Evolutionary conservation across 352 stramenopile genomes (phyloP).

Genomic region (Discostella stelligera): DNA sequence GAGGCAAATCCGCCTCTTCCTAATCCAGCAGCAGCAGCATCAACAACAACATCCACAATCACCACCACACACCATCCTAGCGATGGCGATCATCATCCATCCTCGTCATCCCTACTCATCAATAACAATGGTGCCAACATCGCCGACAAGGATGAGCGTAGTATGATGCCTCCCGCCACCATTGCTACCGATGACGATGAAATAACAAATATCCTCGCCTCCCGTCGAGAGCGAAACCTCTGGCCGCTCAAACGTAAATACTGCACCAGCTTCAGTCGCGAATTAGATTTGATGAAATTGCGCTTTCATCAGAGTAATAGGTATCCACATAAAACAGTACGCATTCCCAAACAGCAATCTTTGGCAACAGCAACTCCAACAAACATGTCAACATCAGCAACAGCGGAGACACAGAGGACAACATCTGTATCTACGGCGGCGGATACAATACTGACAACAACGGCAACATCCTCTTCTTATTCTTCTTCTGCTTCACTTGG

Average conservation of each 20-base stretch:
- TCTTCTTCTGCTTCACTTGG: not conserved
- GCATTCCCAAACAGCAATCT: conserved; percentile 18
- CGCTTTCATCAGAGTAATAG: conserved; percentile 32
- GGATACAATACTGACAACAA: no score
- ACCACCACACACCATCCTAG: no score
- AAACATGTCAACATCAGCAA: no score
- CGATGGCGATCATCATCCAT: not conserved
- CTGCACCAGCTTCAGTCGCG: conserved; percentile 15
- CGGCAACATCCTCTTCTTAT: no score
- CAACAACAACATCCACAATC: no score
- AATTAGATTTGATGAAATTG: conserved; percentile 36
- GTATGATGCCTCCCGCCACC: not conserved
- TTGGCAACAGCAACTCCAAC: no score
- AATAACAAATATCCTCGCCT: conserved; percentile 32
- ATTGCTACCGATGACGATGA: conserved; percentile 18
- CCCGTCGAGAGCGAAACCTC: not conserved
- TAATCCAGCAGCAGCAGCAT: no score
- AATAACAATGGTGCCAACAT: no score
- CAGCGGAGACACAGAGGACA: no score
- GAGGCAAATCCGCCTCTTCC: no score
- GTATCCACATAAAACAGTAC: conserved; percentile 19
- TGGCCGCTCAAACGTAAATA: conserved; percentile 34
- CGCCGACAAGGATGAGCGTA: no score
- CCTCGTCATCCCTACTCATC: not conserved
- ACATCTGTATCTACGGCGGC: no score